These are phyloP conservation scores for Cutaneotrichosporon daszewskae DNA, from an alignment of 1,284 basidiomycete genomes.

Conservation along the genomic window DNA sequence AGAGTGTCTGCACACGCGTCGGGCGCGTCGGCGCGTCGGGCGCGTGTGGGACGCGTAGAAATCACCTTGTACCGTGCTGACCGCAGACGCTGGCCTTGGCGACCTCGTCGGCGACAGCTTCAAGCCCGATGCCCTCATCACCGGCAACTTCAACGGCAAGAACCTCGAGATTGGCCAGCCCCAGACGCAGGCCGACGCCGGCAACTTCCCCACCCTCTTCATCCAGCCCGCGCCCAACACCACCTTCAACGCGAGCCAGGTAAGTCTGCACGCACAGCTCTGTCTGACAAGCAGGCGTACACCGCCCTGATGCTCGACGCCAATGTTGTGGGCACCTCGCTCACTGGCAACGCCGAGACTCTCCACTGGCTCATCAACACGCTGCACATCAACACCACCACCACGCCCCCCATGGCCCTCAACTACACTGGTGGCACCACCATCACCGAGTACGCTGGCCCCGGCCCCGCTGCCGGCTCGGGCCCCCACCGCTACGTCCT, in stretches of 20 bases:
- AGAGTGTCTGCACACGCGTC: neutral
- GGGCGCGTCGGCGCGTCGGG: neutral
- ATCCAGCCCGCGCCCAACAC: conserved; percentile 50
- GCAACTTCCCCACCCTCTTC: conserved; percentile 85
- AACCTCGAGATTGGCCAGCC: conserved; percentile 7
- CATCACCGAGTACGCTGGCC: conserved; percentile 64
- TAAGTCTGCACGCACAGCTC: neutral
- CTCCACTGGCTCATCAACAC: conserved; percentile 76
- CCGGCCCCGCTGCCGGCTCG: conserved; percentile 60
- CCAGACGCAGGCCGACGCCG: conserved; percentile 6
- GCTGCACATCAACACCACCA: conserved; percentile 54
- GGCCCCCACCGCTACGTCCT: conserved; percentile 61
- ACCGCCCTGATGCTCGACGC: conserved; percentile 69
- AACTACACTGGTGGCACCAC: conserved; percentile 15
- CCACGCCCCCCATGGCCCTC: conserved; percentile 36
- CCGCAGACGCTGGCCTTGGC: conserved; percentile 7
- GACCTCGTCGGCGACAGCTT: conserved; percentile 7
- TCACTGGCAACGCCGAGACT: conserved; percentile 49
- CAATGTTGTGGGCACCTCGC: conserved; percentile 54
- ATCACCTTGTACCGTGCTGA: too few species aligned
- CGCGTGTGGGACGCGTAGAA: too few species aligned
- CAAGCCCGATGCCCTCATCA: conserved; percentile 12
- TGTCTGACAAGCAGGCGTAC: conserved; percentile 36
- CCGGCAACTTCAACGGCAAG: conserved; percentile 7
- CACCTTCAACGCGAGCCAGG: neutral